A percentile compares a stretch with the other conserved stretches of the same genome.
Conservation (phyloP, 2,329 filamentous ascomycete genomes). For the Neoarthrinium moseri region DNA sequence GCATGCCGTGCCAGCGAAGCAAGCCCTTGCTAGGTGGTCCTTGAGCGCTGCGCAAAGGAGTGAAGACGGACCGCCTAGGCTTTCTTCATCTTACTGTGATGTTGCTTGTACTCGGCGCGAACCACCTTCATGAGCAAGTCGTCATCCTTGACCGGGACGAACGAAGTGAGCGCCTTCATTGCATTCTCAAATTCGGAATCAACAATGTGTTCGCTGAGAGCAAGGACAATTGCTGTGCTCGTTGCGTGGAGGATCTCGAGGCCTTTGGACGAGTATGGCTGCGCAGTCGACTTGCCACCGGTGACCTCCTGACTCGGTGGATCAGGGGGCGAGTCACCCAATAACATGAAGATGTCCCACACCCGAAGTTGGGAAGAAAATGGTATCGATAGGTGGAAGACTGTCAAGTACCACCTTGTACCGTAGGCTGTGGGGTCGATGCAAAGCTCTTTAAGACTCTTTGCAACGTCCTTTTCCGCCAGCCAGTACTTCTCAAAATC, state of each 20-base stretch:
- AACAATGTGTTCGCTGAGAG: slow-evolving; percentile 81
- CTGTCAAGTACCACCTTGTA: slow-evolving; percentile 93
- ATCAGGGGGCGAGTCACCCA: slow-evolving; percentile 70
- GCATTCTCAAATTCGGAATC: slow-evolving; percentile 96
- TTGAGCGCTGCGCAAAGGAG: not conserved
- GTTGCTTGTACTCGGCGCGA: slow-evolving; percentile 78
- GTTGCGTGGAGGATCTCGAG: slow-evolving; percentile 89
- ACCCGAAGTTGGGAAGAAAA: slow-evolving; percentile 92
- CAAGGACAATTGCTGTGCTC: slow-evolving; percentile 85
- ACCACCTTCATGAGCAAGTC: slow-evolving; percentile 90
- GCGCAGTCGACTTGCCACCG: slow-evolving; percentile 15
- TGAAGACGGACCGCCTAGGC: slow-evolving; percentile 23
- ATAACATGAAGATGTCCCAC: slow-evolving; percentile 96
- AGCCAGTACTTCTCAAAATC: slow-evolving; percentile 89
- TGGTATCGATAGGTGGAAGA: slow-evolving; percentile 96
- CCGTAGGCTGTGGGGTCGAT: slow-evolving; percentile 93
- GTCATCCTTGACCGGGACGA: slow-evolving; percentile 91
- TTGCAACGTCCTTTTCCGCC: slow-evolving; percentile 70
- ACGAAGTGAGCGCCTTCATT: slow-evolving; percentile 95
- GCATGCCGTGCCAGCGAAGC: not conserved
- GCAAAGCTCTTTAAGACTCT: slow-evolving; percentile 72
- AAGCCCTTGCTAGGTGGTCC: not conserved
- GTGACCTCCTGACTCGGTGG: slow-evolving; percentile 8
- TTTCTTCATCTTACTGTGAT: slow-evolving; percentile 45
- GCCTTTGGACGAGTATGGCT: slow-evolving; percentile 51